These are phyloP conservation scores for Brassica cretica DNA, from an alignment of 345 rosid species.

Conservation along the genomic window DNA sequence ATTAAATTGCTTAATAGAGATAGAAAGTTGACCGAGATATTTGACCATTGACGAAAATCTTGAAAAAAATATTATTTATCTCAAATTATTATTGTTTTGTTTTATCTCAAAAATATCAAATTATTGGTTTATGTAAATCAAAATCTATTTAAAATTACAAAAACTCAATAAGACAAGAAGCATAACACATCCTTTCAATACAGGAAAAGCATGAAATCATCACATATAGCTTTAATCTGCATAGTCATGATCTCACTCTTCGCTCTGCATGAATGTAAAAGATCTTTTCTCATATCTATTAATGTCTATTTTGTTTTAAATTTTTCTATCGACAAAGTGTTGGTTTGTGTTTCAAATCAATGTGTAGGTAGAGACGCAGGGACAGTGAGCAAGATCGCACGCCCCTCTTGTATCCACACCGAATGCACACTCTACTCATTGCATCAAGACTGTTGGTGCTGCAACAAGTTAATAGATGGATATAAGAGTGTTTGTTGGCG, in stretches of 20 bases:
- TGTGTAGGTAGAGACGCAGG: background rate
- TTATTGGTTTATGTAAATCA: background rate
- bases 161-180: background rate
- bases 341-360: slow-evolving; percentile 9
- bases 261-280: slow-evolving; percentile 8
- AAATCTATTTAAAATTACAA: background rate
- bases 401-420: background rate
- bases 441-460: background rate
- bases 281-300: background rate
- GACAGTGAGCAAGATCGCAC: background rate
- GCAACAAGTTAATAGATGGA: background rate
- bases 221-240: slow-evolving; percentile 14
- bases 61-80: background rate
- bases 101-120: background rate
- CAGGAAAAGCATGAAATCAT: slow-evolving; percentile 15
- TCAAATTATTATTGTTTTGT: background rate
- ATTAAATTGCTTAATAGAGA: background rate
- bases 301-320: too few relatives aligned
- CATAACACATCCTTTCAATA: background rate
- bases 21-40: background rate
- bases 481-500: background rate
- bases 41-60: background rate
- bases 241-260: slow-evolving; percentile 6
- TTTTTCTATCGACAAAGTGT: background rate
- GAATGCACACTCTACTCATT: background rate